Evolutionary conservation across 2,329 filamentous ascomycete genomes (phyloP), one percentile per base, ranked within the genome.

Genomic region (Pseudocercospora pini-densiflorae): DNA sequence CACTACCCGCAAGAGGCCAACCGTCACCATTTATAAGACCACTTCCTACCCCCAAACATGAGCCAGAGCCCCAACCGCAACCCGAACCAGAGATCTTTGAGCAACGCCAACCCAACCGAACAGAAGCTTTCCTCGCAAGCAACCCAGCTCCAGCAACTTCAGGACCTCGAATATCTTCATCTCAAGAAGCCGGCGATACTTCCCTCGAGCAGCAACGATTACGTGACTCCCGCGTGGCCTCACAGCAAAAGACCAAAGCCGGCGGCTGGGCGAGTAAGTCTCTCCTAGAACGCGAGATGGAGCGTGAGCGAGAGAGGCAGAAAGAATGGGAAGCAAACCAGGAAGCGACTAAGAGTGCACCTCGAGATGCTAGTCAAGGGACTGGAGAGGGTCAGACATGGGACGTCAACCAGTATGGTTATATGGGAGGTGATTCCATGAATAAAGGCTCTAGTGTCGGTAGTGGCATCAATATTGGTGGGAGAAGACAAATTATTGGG

Each of bases 291-390:
- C 87, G 90, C 29, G 91, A 94, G 79, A 93, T 93, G 90, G 91
- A 94, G 77, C 83, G 90, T 76, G 91, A 94, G 78, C 84, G 91
- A 8, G 87, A 92, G 80, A 84, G 91, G 14, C 91, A 94, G 79
- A 85, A 84, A 63, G 91, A 94, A 77, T 94, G 92, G 92, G 92
- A 95, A 77, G 88, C 91, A 68, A 83, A 88, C 0, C 92, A 94
- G 78, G 83, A 88, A 74, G 87, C 87, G 70, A 86, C 88, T 19
- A 86, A 87, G 23, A 84, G 84, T 63, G 84, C 86, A 0, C 82
- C 83, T 5, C 83, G 82, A 36, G 81, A 85, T 19, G 79, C 80
- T 1, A 84, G 86, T 14, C 88, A 90, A 24, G 90, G 89, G 0
- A 86, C 88, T 49, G 88, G 88, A 0, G 87, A 87, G n/a, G 90